Conservation (phyloP, 108 stramenopile genomes). For the Nitzschia sp. region DNA sequence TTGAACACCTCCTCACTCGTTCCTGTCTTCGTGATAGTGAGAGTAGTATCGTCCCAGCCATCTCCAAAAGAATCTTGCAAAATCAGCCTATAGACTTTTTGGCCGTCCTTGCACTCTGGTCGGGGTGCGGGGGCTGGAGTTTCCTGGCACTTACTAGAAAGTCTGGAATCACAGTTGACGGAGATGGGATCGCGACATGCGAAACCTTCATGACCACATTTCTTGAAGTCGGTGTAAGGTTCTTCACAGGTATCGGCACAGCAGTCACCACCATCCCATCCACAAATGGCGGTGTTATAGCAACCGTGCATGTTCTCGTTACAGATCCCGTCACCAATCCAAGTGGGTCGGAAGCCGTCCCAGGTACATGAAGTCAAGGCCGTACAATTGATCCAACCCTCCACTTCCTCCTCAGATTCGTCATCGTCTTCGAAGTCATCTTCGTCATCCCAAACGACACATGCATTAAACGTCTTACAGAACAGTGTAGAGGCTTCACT, state of each 20-base stretch:
- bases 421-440: slow-evolving; percentile 23
- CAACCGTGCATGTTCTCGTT: slow-evolving; percentile 81
- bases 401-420: slow-evolving; percentile 12
- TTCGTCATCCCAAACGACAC: slow-evolving; percentile 68
- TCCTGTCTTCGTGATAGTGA: slow-evolving; percentile 38
- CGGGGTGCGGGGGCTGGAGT: neutral
- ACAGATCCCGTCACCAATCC: slow-evolving; percentile 83
- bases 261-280: slow-evolving; percentile 89
- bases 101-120: slow-evolving; percentile 30
- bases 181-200: slow-evolving; percentile 77
- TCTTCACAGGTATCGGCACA: slow-evolving; percentile 57
- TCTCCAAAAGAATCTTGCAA: slow-evolving; percentile 48
- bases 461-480: slow-evolving; percentile 73
- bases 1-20: slow-evolving; percentile 44
- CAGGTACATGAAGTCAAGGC: slow-evolving; percentile 73
- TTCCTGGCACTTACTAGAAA: slow-evolving; percentile 47
- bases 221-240: slow-evolving; percentile 24
- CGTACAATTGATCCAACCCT: slow-evolving; percentile 59
- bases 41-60: slow-evolving; percentile 78
- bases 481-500: slow-evolving; percentile 42
- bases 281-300: slow-evolving; percentile 85
- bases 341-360: slow-evolving; percentile 72
- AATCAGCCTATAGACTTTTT: slow-evolving; percentile 58
- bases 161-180: slow-evolving; percentile 50
- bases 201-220: slow-evolving; percentile 86